Base-by-base conservation (phyloP, 148 eudicot genomes). In the Polygonum aviculare region DNA sequence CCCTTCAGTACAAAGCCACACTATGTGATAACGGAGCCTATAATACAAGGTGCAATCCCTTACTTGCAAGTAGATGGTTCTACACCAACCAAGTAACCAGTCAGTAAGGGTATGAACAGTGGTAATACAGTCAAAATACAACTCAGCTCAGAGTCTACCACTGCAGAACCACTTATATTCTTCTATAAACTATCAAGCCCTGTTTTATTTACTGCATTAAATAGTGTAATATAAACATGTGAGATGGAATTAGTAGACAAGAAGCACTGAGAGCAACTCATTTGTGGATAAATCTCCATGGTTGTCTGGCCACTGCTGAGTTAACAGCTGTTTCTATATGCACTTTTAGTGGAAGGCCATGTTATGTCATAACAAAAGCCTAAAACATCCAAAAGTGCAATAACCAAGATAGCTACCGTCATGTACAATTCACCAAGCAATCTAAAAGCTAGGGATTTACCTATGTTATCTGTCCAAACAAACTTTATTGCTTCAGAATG, bases 261-360 rank as follows among this genome's bases (percentile, higher is more conserved):
- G 60, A 54, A 54, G 60, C 60, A 54, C 10, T 5, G 21, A 5
- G 26, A 54, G 60, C 60, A n/a, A 54, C 26, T 54, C 60, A 54
- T 54, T 26, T 54, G 60, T 54, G 60, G 60, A 54, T 54, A 5
- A n/a, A 54, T 54, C 60, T n/a, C 60, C 60, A 8, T 54, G 60
- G 60, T 54, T 54, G 60, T 54, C 60, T 54, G 60, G 60, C 60
- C 60, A 54, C 60, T n/a, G 60, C 60, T 54, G 60, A 54, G 26
- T 54, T 54, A 54, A 54, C 60, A 54, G 26, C 60, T 54, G 14
- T 54, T 54, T 54, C 26, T 54, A 54, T 54, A n/a, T 54, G 60
- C 60, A 54, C 1, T 21, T 54, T 18, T 5, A 54, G 60, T 54
- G n/a, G 0, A 54, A 54, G 60, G 26, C 60, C 9, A 54, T 26